Evolutionary conservation across 1,284 basidiomycete genomes (phyloP).

Genomic region (Apiotrichum domesticum): DNA sequence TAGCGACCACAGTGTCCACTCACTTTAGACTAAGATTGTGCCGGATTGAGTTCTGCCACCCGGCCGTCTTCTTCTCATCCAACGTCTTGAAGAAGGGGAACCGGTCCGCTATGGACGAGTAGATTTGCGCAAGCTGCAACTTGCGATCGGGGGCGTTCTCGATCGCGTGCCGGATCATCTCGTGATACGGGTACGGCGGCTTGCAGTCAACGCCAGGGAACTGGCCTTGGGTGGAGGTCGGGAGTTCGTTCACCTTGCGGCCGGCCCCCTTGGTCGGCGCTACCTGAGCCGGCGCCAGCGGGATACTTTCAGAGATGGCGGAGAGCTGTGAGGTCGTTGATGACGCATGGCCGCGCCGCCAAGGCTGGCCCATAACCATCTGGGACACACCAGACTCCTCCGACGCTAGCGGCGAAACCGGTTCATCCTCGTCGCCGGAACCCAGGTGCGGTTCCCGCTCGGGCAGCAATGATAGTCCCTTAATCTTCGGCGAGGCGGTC

Average conservation of each 20-base stretch:
- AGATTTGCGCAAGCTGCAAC: constrained; percentile 46
- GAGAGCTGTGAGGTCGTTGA: constrained; percentile 29
- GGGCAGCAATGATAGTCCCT: constrained; percentile 15
- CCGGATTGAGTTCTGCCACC: constrained; percentile 47
- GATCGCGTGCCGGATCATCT: constrained; percentile 46
- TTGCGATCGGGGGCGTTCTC: constrained; percentile 39
- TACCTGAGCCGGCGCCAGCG: not conserved
- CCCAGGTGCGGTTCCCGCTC: constrained; percentile 5
- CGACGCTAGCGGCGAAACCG: constrained; percentile 16
- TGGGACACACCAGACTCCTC: constrained; percentile 20
- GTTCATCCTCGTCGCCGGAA: constrained; percentile 21
- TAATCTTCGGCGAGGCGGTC: constrained; percentile 19
- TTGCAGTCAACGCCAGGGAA: constrained; percentile 43
- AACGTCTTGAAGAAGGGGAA: constrained; percentile 47
- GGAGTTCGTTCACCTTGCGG: constrained; percentile 38
- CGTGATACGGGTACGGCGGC: constrained; percentile 46
- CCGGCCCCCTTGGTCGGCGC: constrained; percentile 8
- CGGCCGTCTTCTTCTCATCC: constrained; percentile 45
- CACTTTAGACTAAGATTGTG: constrained; percentile 47
- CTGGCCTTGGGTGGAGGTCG: constrained; percentile 31
- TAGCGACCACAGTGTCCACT: constrained; percentile 12
- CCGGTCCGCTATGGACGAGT: constrained; percentile 40
- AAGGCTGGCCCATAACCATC: constrained; percentile 10
- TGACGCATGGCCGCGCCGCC: constrained; percentile 17
- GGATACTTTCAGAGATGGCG: constrained; percentile 20